Conservation (phyloP, 1,139 yeast species). For the Taphrina confusa region DNA sequence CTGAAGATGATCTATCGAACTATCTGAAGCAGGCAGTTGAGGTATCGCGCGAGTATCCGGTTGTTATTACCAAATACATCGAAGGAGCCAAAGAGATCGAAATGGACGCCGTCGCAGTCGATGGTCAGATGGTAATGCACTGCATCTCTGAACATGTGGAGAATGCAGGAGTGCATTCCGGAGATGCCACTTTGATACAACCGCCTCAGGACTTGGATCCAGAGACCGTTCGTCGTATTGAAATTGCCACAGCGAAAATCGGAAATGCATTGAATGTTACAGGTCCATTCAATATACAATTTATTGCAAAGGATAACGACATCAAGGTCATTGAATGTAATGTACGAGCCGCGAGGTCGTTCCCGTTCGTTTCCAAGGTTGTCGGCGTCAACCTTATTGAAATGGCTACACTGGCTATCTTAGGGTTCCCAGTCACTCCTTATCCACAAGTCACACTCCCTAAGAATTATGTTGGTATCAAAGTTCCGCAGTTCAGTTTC, state of each 20-base stretch:
- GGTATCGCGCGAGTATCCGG: conserved; percentile 97
- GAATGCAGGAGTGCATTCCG: conserved; percentile 99
- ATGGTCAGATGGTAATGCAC: conserved; percentile 94
- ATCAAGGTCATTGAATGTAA: conserved; percentile 98
- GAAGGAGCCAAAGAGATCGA: conserved; percentile 98
- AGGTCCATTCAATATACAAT: conserved; percentile 97
- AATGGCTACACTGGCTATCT: conserved; percentile 94
- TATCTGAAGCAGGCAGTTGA: conserved; percentile 93
- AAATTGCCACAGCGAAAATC: conserved; percentile 92
- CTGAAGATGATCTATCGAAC: conserved; percentile 82
- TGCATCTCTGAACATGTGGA: conserved; percentile 98
- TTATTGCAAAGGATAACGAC: conserved; percentile 86
- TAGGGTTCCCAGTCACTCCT: conserved; percentile 83
- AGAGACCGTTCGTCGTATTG: conserved; percentile 87
- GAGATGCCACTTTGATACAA: conserved; percentile 96
- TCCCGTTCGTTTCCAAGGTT: conserved; percentile 98
- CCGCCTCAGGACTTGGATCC: conserved; percentile 96
- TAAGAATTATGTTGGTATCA: conserved; percentile 91
- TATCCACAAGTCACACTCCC: conserved; percentile 80
- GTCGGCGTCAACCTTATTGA: conserved; percentile 96
- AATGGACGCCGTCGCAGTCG: conserved; percentile 97
- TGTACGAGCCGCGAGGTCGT: conserved; percentile 96
- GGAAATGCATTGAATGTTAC: conserved; percentile 95
- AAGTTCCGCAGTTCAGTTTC: conserved; percentile 98
- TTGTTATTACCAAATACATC: conserved; percentile 93